Percentiles rank a stretch among this genome's conserved stretches.
Evolutionary conservation across 257 asterid genomes (phyloP).

Genomic region (Jacaranda copaia): DNA sequence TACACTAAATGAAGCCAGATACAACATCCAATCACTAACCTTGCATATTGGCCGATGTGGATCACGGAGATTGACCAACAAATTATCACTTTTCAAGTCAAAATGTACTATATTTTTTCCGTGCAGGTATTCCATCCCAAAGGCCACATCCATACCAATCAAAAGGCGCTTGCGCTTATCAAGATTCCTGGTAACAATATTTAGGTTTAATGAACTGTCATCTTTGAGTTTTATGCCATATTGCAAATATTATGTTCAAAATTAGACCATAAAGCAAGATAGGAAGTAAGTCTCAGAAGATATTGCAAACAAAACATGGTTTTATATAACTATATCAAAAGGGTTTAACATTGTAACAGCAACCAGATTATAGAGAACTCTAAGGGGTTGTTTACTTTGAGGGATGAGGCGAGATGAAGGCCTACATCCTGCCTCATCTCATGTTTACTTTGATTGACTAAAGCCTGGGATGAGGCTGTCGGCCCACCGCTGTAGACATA

Average conservation of each 20-base stretch:
- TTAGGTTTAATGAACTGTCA: constrained; percentile 10
- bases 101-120: constrained; percentile 96
- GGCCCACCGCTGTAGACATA: too few species aligned
- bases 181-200: constrained; percentile 61
- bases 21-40: constrained; percentile 53
- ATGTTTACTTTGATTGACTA: too few species aligned
- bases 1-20: constrained; percentile 1
- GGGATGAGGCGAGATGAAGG: too few species aligned
- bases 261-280: constrained; percentile 23
- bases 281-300: not conserved
- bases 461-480: too few species aligned
- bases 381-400: not conserved
- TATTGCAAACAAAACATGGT: not conserved
- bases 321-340: not conserved
- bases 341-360: not conserved
- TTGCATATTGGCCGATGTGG: constrained; percentile 99
- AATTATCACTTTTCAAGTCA: constrained; percentile 95
- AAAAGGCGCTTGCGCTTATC: constrained; percentile 93
- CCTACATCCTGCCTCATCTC: too few species aligned
- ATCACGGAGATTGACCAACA: constrained; percentile 97
- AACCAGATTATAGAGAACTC: not conserved
- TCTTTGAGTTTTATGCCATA: constrained; percentile 21
- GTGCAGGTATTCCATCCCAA: constrained; percentile 99
- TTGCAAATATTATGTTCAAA: not conserved
- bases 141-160: constrained; percentile 96